Evolutionary conservation across 306 rosid species (phyloP).

Genomic region (Glycine soja): DNA sequence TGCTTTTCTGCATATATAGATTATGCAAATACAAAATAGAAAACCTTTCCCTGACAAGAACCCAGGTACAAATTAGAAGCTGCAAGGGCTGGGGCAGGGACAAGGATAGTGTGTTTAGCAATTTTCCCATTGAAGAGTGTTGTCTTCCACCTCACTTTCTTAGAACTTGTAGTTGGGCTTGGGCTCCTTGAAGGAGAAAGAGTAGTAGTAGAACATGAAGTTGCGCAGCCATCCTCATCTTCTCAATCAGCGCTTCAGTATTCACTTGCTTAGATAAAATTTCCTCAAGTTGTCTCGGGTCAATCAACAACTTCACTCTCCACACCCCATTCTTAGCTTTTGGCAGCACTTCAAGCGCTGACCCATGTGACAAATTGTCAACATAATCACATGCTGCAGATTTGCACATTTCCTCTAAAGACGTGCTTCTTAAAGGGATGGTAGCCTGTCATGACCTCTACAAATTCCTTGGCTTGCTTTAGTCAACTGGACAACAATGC

Average conservation of each 20-base stretch:
- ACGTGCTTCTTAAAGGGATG: no score
- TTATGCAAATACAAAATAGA: not conserved
- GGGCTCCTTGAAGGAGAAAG: slow-evolving; percentile 47
- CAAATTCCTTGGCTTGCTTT: no score
- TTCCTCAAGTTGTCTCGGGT: slow-evolving; percentile 65
- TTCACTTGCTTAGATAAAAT: slow-evolving; percentile 71
- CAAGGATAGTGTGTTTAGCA: not conserved
- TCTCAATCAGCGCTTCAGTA: slow-evolving; percentile 70
- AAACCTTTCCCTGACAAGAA: slow-evolving; percentile 31
- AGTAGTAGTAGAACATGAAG: slow-evolving; percentile 50
- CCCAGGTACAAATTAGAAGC: slow-evolving; percentile 23
- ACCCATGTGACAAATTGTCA: slow-evolving; percentile 53
- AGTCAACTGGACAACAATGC: no score
- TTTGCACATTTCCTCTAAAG: slow-evolving; percentile 30
- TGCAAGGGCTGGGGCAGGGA: not conserved
- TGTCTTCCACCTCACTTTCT: slow-evolving; percentile 61
- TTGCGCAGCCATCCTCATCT: slow-evolving; percentile 73
- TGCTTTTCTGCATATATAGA: not conserved
- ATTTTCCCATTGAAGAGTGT: slow-evolving; percentile 35
- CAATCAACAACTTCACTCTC: slow-evolving; percentile 71
- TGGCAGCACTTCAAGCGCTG: slow-evolving; percentile 67
- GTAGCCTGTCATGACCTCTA: no score
- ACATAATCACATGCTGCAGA: slow-evolving; percentile 53
- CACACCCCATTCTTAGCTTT: slow-evolving; percentile 66
- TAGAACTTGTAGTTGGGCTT: slow-evolving; percentile 35